Evolutionary conservation across 2,329 filamentous ascomycete species (phyloP), one percentile per base, ranked within the genome.

Genomic region (Leptographium flavum): DNA sequence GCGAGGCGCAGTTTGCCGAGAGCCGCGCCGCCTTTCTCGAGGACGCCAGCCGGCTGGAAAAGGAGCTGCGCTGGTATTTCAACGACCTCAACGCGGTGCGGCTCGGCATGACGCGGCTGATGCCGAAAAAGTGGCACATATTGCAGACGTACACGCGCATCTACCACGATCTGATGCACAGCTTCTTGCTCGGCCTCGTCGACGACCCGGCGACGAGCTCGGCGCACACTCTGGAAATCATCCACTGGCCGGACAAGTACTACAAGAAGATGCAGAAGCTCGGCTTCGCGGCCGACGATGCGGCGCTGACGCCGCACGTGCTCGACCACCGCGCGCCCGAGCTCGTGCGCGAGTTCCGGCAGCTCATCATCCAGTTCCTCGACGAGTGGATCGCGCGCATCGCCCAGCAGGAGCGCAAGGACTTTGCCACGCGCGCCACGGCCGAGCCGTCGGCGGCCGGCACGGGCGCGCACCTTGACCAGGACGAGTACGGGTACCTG

Each of bases 301-400:
- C 37, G 30, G 31, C 43, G 32, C 70, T 98, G 27, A 67, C 73
- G 42, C 87, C 88, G 1, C 87, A 94, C 55, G 76, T 96, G 47
- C 79, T 98, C 49, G 92, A 96, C 64, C 85, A 87, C 57, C 79
- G 90, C 49, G 88, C 93, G 62, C 73, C 79, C 33, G 92, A 98
- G 60, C 73, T 98, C 15, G 85, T 98, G 45, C 81, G 87, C 43
- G 88, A 94, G 59, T 98, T 95, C 72, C 79, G 90, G 49, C 82
- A 87, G 59, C 81, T 96, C 58, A 96, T 98, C 61, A 92, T 95
- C 63, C 86, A 84, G 58, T 88, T 87, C 49, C 80, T 98, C 48
- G 90, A 95, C 60, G 85, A 96, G 66, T 98, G 92, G 88, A 94
- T 96, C 71, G 86, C 93, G 51, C 80, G 87, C 47, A 95, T 98